Evolutionary conservation across 2,329 filamentous ascomycete species (phyloP).

Genomic region (Calonectria henricotiae): DNA sequence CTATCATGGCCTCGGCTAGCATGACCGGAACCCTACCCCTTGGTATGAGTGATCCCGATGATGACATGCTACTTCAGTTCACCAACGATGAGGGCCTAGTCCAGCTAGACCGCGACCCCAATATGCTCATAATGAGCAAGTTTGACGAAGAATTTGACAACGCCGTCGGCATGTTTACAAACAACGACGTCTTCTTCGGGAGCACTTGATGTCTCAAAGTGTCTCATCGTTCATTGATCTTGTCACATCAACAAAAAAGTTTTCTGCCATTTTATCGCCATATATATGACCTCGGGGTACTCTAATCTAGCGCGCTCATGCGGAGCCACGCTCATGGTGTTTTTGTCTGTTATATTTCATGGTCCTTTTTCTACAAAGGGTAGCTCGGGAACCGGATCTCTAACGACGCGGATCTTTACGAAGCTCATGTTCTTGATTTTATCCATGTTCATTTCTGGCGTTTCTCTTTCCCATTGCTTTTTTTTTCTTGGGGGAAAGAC

Average conservation of each 20-base stretch:
- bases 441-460: conserved; percentile 26
- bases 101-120: conserved; percentile 64
- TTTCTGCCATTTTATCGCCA: conserved; percentile 31
- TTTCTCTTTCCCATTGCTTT: conserved; percentile 26
- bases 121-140: conserved; percentile 68
- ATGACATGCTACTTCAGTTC: conserved; percentile 65
- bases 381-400: conserved; percentile 32
- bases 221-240: conserved; percentile 23
- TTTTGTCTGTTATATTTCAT: conserved; percentile 38
- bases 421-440: conserved; percentile 48
- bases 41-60: conserved; percentile 60
- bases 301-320: conserved; percentile 36
- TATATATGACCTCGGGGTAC: conserved; percentile 35
- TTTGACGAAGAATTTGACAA: conserved; percentile 71
- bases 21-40: conserved; percentile 57
- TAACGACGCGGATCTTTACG: conserved; percentile 42
- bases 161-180: conserved; percentile 67
- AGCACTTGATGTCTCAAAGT: conserved; percentile 49
- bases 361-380: conserved; percentile 29
- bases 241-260: conserved; percentile 33
- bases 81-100: conserved; percentile 62
- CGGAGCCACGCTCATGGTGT: conserved; percentile 27
- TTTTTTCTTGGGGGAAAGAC: conserved; percentile 17
- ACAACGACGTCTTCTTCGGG: conserved; percentile 69
- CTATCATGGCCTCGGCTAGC: conserved; percentile 55